These are phyloP conservation scores for Sclerospora graminicola DNA, from an alignment of 352 stramenopile species.

Conservation along the genomic window DNA sequence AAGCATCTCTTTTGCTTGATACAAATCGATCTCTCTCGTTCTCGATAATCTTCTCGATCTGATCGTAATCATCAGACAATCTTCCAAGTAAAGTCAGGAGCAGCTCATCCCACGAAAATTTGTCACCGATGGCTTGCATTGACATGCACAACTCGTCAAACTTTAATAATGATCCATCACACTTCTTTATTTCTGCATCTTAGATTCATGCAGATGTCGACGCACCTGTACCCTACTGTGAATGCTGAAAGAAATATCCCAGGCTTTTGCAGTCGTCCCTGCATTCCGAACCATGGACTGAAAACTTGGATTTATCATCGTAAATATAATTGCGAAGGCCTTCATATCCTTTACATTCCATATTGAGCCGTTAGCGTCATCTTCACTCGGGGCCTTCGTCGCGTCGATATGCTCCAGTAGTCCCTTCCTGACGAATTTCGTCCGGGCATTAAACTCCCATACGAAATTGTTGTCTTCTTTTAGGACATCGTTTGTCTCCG, in stretches of 20 bases:
- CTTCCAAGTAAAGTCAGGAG: neutral
- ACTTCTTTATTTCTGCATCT: neutral
- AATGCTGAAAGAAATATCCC: neutral
- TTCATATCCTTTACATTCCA: no score
- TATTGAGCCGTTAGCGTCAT: neutral
- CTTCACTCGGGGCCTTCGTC: neutral
- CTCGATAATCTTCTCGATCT: neutral
- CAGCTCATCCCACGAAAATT: neutral
- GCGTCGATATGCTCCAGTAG: neutral
- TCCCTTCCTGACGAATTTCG: neutral
- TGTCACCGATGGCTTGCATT: neutral
- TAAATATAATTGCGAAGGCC: neutral
- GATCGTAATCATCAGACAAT: no score
- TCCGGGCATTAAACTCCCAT: no score
- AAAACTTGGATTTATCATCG: neutral
- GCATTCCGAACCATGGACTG: no score
- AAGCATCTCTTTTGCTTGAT: no score
- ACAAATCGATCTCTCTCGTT: neutral
- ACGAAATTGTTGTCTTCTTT: no score
- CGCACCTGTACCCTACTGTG: neutral
- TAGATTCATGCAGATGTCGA: neutral
- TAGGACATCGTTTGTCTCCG: no score
- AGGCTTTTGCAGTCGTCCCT: neutral
- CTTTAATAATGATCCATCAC: neutral
- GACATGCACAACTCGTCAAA: neutral